Conservation (phyloP, 176 grass and related monocot species). For the Secale cereale region DNA sequence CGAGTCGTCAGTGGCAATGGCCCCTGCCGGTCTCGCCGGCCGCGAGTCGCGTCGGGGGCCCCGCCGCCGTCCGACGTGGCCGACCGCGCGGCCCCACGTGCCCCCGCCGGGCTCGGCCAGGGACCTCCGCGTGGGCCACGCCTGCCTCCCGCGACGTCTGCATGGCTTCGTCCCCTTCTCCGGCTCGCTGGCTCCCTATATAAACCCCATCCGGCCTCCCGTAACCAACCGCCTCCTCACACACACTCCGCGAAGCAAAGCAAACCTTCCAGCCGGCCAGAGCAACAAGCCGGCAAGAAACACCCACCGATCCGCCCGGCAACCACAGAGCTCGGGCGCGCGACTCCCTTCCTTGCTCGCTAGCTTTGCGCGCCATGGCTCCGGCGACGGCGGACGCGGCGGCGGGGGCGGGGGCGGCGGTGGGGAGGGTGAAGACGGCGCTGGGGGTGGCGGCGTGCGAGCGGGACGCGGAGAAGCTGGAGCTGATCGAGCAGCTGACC, state of each 20-base stretch:
- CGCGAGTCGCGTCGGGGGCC: constrained; percentile 15
- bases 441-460: constrained; percentile 49
- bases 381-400: constrained; percentile 14
- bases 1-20: constrained; percentile 27
- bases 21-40: constrained; percentile 33
- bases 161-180: constrained; percentile 31
- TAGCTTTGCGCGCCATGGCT: constrained; percentile 21
- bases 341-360: not conserved
- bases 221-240: constrained; percentile 26
- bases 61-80: constrained; percentile 48
- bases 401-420: not conserved
- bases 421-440: not conserved
- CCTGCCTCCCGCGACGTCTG: constrained; percentile 43
- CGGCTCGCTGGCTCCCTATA: constrained; percentile 32
- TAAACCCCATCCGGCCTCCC: not conserved
- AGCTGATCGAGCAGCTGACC: constrained; percentile 83
- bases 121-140: constrained; percentile 56
- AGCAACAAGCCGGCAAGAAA: constrained; percentile 29
- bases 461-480: constrained; percentile 70
- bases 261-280: not conserved
- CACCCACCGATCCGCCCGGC: not conserved
- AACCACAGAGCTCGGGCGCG: not conserved
- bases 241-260: not conserved
- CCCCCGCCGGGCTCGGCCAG: constrained; percentile 1
- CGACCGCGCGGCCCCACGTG: constrained; percentile 52